Evolutionary conservation across 2,329 filamentous ascomycete genomes (phyloP), one percentile per base, ranked within the genome.

Genomic region (Fusarium sp.): DNA sequence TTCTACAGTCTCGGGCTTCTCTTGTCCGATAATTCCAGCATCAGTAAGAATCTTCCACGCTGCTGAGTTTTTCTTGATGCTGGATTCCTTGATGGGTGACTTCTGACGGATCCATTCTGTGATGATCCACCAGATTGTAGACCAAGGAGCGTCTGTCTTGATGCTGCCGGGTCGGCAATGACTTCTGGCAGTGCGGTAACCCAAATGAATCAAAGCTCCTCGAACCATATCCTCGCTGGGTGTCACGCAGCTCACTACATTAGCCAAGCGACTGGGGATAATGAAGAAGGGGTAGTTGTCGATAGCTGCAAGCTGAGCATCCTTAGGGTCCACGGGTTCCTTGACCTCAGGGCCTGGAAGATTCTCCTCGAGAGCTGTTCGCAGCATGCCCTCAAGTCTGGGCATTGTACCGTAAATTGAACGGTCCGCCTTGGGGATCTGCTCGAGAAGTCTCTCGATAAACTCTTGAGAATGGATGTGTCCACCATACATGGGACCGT

Each of bases 401-500:
- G 89, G 85, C 28, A 90, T 88, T 0, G 96, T 99, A 41, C 89
- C 89, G 76, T 99, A 99, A 0, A 90, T 86, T 1, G 89, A 84
- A 26, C 85, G 84, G 49, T 94, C 88, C 1, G 89, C 87, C 6
- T 84, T 81, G 1, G 93, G 89, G 11, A 97, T 84, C 60, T 91
- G 87, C 44, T 89, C 87, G 18, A 99, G 84, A 25, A 99, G 89
- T 58, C 88, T 88, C 75, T 92, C 87, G 65, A 99, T 89, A 76
- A 98, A 99, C 3, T 89, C 88, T 9, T 89, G 86, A 45, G 94
- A 94, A 80, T 99, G 96, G 11, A 99, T 83, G 21, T 91, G 92
- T 1, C 96, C 96, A 34, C 89, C 94, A 82, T 94, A 99, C 95
- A 99, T 98, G 1, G 96, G 96, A 3, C 96, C 96, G 7, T 90